Conservation (phyloP, 1,139 yeast genomes). For the Diutina neorugosa region DNA sequence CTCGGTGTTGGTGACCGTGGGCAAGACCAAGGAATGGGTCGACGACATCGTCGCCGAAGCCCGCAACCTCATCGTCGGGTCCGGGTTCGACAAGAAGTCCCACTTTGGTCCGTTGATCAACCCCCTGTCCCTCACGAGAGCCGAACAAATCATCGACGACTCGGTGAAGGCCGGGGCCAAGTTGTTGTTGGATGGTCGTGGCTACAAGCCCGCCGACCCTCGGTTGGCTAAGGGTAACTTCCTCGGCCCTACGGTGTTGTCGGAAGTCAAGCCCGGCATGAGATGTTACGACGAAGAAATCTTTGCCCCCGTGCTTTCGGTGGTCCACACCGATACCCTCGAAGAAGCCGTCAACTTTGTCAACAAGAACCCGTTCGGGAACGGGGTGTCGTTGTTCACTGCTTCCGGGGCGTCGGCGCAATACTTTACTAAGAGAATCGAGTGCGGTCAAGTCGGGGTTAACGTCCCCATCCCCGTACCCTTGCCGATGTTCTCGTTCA, state of each 20-base stretch:
- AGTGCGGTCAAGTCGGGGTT: slow-evolving; percentile 71
- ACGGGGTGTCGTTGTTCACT: slow-evolving; percentile 65
- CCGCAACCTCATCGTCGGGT: slow-evolving; percentile 44
- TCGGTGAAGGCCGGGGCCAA: slow-evolving; percentile 49
- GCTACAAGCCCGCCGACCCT: slow-evolving; percentile 30
- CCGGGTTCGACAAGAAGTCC: slow-evolving; percentile 50
- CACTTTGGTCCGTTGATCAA: slow-evolving; percentile 69
- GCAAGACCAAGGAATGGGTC: slow-evolving; percentile 56
- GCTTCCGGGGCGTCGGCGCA: slow-evolving; percentile 58
- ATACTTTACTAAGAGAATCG: slow-evolving; percentile 58
- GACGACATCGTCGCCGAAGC: slow-evolving; percentile 50
- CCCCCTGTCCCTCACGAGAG: slow-evolving; percentile 42
- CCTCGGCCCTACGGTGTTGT: slow-evolving; percentile 60
- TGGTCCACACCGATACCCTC: slow-evolving; percentile 51
- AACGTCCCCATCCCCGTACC: slow-evolving; percentile 83
- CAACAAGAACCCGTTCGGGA: slow-evolving; percentile 58
- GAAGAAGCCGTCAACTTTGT: slow-evolving; percentile 64
- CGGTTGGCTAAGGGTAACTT: slow-evolving; percentile 55
- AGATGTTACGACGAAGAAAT: slow-evolving; percentile 65
- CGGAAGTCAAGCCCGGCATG: slow-evolving; percentile 57
- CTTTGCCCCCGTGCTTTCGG: slow-evolving; percentile 64
- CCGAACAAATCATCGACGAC: slow-evolving; percentile 43
- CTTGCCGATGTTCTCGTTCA: slow-evolving; percentile 71
- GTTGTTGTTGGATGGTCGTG: slow-evolving; percentile 55
- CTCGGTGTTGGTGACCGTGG: slow-evolving; percentile 66